Percentiles rank a stretch among this genome's conserved stretches.
Evolutionary conservation across 1,139 yeast genomes (phyloP).

Genomic region (Blastobotrys aristatus): DNA sequence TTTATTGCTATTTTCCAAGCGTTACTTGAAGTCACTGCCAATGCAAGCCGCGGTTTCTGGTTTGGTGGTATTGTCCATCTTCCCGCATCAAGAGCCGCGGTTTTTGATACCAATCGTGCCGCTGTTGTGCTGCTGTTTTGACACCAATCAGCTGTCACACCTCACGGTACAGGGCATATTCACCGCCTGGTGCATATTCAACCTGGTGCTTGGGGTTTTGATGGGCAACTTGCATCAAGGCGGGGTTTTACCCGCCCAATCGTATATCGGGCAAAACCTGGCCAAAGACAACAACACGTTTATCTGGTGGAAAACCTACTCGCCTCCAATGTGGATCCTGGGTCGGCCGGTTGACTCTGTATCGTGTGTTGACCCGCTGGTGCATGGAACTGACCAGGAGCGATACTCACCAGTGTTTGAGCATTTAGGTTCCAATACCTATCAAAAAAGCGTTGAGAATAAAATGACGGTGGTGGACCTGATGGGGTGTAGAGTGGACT

Average conservation of each 20-base stretch:
- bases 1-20: slow-evolving; percentile 38
- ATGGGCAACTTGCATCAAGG: slow-evolving; percentile 89
- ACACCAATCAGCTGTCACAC: slow-evolving; percentile 31
- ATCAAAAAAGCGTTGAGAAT: slow-evolving; percentile 16
- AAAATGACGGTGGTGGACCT: slow-evolving; percentile 42
- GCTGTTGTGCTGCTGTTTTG: slow-evolving; percentile 58
- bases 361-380: slow-evolving; percentile 23
- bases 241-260: slow-evolving; percentile 72
- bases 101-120: slow-evolving; percentile 79
- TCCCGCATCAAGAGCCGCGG: slow-evolving; percentile 90
- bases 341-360: slow-evolving; percentile 38
- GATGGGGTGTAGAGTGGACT: slow-evolving; percentile 48
- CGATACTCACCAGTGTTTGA: slow-evolving; percentile 35
- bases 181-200: slow-evolving; percentile 60
- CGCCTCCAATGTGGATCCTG: slow-evolving; percentile 87
- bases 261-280: slow-evolving; percentile 35
- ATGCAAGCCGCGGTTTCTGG: slow-evolving; percentile 63
- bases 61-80: slow-evolving; percentile 51
- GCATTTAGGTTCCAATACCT: slow-evolving; percentile 27
- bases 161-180: slow-evolving; percentile 30
- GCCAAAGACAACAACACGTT: slow-evolving; percentile 20
- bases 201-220: slow-evolving; percentile 50
- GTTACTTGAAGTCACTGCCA: slow-evolving; percentile 29
- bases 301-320: slow-evolving; percentile 87
- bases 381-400: slow-evolving; percentile 28